phyloP scores from a whole-genome alignment of 768 basidiomycete genomes.

The Suillus tomentosus region DNA sequence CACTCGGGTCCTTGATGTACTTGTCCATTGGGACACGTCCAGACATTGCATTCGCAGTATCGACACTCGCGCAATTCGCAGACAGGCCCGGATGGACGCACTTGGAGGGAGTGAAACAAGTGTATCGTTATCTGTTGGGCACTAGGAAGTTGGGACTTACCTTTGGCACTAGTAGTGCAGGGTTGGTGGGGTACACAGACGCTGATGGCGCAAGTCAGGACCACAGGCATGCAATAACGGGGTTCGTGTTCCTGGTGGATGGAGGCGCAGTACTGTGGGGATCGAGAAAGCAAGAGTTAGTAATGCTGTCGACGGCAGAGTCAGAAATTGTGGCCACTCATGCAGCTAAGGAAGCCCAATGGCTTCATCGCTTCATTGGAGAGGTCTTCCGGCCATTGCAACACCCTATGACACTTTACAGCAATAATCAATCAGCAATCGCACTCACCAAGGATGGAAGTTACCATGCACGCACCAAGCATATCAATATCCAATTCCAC shows the following conservation, averaged over 20 bases:
- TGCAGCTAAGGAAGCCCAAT: background rate
- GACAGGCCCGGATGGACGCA: constrained; percentile 15
- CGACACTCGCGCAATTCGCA: constrained; percentile 18
- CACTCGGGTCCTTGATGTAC: no score
- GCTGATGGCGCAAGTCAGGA: background rate
- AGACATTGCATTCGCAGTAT: no score
- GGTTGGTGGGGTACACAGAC: background rate
- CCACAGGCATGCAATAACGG: background rate
- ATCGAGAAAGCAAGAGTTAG: background rate
- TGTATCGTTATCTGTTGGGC: constrained; percentile 17
- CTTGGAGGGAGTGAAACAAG: constrained; percentile 24
- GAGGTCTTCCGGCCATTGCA: background rate
- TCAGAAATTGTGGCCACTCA: background rate
- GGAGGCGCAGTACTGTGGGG: background rate
- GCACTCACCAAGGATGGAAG: constrained; percentile 35
- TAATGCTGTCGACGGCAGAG: background rate
- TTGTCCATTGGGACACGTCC: no score
- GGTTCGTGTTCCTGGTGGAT: background rate
- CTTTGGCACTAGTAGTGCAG: background rate
- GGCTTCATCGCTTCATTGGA: background rate
- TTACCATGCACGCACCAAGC: constrained; percentile 42
- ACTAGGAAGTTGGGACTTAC: background rate
- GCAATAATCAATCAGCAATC: constrained; percentile 42
- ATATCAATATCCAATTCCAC: constrained; percentile 45
- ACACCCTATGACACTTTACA: constrained; percentile 18